These are phyloP conservation scores for Rhizopus delemar DNA, from an alignment of 371 early-diverging fungal species.

Conservation along the genomic window DNA sequence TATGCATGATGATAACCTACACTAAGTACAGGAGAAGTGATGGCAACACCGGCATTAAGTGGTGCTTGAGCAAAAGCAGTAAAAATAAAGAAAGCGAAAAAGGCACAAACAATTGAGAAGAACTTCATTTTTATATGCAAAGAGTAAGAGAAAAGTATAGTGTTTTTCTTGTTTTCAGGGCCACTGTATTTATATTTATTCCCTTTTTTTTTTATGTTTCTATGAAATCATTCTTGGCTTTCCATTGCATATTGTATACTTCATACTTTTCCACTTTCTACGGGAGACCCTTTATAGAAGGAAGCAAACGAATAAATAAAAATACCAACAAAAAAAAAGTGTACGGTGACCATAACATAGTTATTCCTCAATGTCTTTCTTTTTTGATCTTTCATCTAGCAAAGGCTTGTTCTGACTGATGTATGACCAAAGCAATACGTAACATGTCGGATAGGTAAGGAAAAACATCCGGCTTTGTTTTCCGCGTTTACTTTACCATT, in stretches of 20 bases:
- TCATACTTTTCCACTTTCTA: not conserved
- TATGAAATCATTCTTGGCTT: too few relatives aligned
- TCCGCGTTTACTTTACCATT: too few relatives aligned
- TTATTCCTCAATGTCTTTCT: too few relatives aligned
- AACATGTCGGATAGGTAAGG: too few relatives aligned
- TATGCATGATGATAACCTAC: slow-evolving; percentile 6
- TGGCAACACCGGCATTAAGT: slow-evolving; percentile 16
- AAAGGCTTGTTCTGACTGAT: too few relatives aligned
- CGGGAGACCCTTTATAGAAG: not conserved
- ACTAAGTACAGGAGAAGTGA: slow-evolving; percentile 7
- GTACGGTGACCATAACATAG: too few relatives aligned
- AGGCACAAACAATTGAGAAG: not conserved
- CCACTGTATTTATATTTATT: not conserved
- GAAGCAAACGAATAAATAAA: not conserved
- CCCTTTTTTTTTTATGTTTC: too few relatives aligned
- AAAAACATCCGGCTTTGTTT: too few relatives aligned
- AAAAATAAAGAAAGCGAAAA: slow-evolving; percentile 1
- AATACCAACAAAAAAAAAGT: too few relatives aligned
- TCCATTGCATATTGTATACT: not conserved
- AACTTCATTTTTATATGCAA: slow-evolving; percentile 11
- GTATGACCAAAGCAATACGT: too few relatives aligned
- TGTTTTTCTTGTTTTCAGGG: too few relatives aligned
- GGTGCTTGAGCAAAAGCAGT: slow-evolving; percentile 8
- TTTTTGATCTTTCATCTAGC: too few relatives aligned
- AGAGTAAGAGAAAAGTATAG: not conserved